Evolutionary conservation across 2,329 filamentous ascomycete species (phyloP).

Genomic region (Huntiella moniliformis): DNA sequence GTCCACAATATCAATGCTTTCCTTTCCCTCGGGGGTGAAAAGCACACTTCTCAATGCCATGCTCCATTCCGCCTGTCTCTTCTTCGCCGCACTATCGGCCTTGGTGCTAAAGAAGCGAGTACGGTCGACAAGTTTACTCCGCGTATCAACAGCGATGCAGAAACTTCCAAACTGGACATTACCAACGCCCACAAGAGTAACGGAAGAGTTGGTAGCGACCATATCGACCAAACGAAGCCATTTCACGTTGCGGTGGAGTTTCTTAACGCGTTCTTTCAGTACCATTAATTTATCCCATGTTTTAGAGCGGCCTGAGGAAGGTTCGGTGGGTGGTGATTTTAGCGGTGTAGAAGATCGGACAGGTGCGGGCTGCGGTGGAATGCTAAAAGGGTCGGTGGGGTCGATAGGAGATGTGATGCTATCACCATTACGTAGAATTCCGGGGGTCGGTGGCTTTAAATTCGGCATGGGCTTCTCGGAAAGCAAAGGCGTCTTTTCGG

Average conservation of each 20-base stretch:
- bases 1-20: conserved; percentile 77
- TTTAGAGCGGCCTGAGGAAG: conserved; percentile 35
- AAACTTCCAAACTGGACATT: conserved; percentile 70
- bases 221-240: conserved; percentile 85
- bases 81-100: conserved; percentile 33
- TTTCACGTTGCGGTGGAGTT: conserved; percentile 65
- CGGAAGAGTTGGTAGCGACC: conserved; percentile 58
- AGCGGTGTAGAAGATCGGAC: conserved; percentile 2
- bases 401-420: conserved; percentile 13
- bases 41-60: conserved; percentile 68
- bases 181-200: conserved; percentile 65
- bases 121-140: conserved; percentile 77
- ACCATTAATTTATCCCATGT: conserved; percentile 66
- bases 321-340: conserved; percentile 13
- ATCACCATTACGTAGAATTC: conserved; percentile 16
- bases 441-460: conserved; percentile 8
- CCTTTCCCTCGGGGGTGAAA: conserved; percentile 68
- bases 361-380: conserved; percentile 13
- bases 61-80: conserved; percentile 79
- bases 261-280: conserved; percentile 71
- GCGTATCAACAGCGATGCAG: conserved; percentile 74
- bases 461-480: not conserved
- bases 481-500: not conserved
- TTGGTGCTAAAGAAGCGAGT: conserved; percentile 61
- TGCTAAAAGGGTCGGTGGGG: conserved; percentile 6